Evolutionary conservation across 257 asterid species (phyloP), one percentile per base, ranked within the genome.

Genomic region (Penstemon davidsonii): DNA sequence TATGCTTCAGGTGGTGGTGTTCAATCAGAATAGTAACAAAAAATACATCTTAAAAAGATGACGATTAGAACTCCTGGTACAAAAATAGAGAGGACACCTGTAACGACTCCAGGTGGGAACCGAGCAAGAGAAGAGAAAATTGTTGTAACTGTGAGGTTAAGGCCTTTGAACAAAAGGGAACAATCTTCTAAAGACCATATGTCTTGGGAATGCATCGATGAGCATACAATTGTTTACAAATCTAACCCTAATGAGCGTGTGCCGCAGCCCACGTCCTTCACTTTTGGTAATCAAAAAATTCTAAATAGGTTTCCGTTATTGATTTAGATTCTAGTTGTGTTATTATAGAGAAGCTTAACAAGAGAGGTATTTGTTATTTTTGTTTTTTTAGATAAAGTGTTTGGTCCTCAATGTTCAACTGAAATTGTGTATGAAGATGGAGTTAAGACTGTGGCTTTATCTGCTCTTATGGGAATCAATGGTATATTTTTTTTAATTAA

Each of bases 381-480:
- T 8, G 60, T 55, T 41, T 69, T 73, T 68, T 13, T 90, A 92
- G 98, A 92, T 81, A 90, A 86, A 75, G 98, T 92, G 66, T 92
- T 92, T 73, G 86, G 91, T 69, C 93, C 96, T 10, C 89, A 82
- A 67, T 62, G 84, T 70, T 51, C 87, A 51, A 92, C 97, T 64
- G 96, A 90, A 58, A 41, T 68, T 40, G 98, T 90, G 8, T 92
- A 92, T 49, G 96, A 89, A 71, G 92, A 91, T 50, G 96, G 98
- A 74, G 98, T 90, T 41, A 92, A 86, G 86, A 84, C 82, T 42
- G 98, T 92, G 72, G 98, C 97, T 49, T 67, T 92, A 72, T 92
- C 98, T 73, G 92, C 97, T 78, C 86, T 92, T 64, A 90, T 86
- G 96, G 98, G 98, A 66, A 90, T 92, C 71, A 92, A 92, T 79